Conservation (phyloP, 1,284 basidiomycete genomes). For the Sporisorium scitamineum region DNA sequence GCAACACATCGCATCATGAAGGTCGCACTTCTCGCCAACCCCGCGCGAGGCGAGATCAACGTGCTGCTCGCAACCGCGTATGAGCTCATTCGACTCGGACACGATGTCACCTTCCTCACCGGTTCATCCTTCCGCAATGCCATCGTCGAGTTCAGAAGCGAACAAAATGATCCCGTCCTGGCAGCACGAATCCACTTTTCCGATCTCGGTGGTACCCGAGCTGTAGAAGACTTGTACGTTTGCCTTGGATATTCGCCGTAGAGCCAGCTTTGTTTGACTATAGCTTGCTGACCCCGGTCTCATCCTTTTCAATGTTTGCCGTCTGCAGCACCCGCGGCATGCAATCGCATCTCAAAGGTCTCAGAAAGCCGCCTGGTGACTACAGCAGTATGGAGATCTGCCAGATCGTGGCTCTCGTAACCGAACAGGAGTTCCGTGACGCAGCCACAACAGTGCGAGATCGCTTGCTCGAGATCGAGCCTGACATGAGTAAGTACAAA, state of each 20-base stretch:
- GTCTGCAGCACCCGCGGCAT: constrained; percentile 29
- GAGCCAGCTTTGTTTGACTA: background rate
- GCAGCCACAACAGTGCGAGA: constrained; percentile 42
- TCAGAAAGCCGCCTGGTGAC: constrained; percentile 38
- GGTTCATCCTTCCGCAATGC: constrained; percentile 34
- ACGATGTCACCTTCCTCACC: constrained; percentile 36
- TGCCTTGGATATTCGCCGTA: background rate
- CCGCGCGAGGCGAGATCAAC: constrained; percentile 50
- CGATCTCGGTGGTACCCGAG: constrained; percentile 17
- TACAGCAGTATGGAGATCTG: constrained; percentile 32
- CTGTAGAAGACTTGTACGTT: constrained; percentile 38
- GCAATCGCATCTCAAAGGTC: constrained; percentile 27
- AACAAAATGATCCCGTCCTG: constrained; percentile 20
- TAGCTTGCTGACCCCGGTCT: background rate
- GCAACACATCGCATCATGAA: constrained; percentile 25
- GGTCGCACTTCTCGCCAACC: constrained; percentile 43
- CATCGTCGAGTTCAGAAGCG: constrained; percentile 25
- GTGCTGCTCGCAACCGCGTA: constrained; percentile 44
- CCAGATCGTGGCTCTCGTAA: constrained; percentile 28
- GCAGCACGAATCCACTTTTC: constrained; percentile 27
- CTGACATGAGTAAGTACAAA: constrained; percentile 45
- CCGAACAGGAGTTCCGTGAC: constrained; percentile 30
- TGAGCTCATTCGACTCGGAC: constrained; percentile 35
- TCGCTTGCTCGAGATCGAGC: constrained; percentile 35
- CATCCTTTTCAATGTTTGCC: background rate